Base-by-base conservation (phyloP, 2,329 filamentous ascomycete genomes). In the Ophiostoma populinum region DNA sequence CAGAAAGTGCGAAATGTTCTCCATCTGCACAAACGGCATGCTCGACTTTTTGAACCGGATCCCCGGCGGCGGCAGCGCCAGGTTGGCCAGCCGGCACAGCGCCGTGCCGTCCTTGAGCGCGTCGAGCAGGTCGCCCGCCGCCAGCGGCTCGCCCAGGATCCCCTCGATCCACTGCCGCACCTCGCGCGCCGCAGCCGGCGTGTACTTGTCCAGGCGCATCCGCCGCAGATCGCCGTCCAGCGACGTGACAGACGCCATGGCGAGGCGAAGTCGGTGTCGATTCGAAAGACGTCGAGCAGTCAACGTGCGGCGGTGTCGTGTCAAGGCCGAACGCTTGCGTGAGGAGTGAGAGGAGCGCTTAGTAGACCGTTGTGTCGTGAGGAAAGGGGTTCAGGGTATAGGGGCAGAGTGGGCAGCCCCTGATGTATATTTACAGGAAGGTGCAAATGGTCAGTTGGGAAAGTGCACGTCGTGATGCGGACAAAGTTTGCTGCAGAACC, bases 1-100 rank as follows among this genome's bases (percentile, higher is more conserved):
- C 36, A 98, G 72, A 58, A 94, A 98, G 51, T 92, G 82, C 5
- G 86, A 92, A 51, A 98, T 94, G 54, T 98, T 98, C 56, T 98
- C 90, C 86, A 95, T 95, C 57, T 98, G 90, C 26, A 95, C 87
- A 53, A 98, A 98, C 0, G 90, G 90, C 87, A 95, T 95, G 26
- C 74, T 60, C 1, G 86, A 93, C 51, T 78, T 67, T 59, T 95
- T 95, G 68, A 80, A 95, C 54, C 78, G 83, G 57, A 93, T 70
- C 21, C 78, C 78, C 1, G 81, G 80, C 12, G 76, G 70, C 18
- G 81, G 80, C 24, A 79, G 56, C 21, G 71, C 80, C 38, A 87
- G 65, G 51, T 93, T 95, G 49, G 82, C 70, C 35, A 95, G 74
- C 50, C 83, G 87, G 80, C 90, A 98, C 19, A 98, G 68, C 21